phyloP scores from a whole-genome alignment of 192 early-diverging fungal genomes.

The Mortierella claussenii region DNA sequence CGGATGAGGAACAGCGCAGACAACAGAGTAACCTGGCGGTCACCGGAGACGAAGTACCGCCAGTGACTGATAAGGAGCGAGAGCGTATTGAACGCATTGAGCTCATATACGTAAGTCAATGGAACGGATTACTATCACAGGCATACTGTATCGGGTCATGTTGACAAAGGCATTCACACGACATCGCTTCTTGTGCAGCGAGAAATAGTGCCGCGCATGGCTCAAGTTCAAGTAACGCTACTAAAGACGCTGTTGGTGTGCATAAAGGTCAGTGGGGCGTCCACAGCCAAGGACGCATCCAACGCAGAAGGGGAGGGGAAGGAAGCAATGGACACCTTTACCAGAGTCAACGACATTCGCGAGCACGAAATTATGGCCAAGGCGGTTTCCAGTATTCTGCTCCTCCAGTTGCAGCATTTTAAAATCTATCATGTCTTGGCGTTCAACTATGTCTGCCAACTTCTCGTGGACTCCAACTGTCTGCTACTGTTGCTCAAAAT shows the following conservation, averaged over 20 bases:
- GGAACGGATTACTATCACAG: not conserved
- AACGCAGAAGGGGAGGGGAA: conserved; percentile 36
- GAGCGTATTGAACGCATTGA: conserved; percentile 59
- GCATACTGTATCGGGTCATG: too few relatives aligned
- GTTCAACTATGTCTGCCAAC: conserved; percentile 82
- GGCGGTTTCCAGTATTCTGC: conserved; percentile 72
- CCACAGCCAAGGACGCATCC: conserved; percentile 47
- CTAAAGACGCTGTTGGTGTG: conserved; percentile 62
- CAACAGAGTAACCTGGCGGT: not conserved
- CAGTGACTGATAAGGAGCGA: conserved; percentile 41
- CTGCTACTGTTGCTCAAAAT: conserved; percentile 86
- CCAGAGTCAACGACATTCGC: conserved; percentile 62
- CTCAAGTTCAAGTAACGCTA: conserved; percentile 64
- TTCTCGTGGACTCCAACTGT: conserved; percentile 85
- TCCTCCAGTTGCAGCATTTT: conserved; percentile 71
- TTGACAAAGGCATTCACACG: not conserved
- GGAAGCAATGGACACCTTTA: conserved; percentile 30
- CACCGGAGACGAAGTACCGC: conserved; percentile 2
- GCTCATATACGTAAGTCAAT: conserved; percentile 61
- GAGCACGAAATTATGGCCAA: conserved; percentile 81
- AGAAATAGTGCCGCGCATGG: conserved; percentile 63
- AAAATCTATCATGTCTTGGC: conserved; percentile 79
- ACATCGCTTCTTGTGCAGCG: conserved; percentile 11
- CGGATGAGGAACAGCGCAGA: conserved; percentile 10
- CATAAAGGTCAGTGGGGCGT: conserved; percentile 53